Percentiles rank a stretch among this genome's conserved stretches.
These are phyloP conservation scores for Piloderma croceum DNA, from an alignment of 768 basidiomycete species.

Conservation along the genomic window DNA sequence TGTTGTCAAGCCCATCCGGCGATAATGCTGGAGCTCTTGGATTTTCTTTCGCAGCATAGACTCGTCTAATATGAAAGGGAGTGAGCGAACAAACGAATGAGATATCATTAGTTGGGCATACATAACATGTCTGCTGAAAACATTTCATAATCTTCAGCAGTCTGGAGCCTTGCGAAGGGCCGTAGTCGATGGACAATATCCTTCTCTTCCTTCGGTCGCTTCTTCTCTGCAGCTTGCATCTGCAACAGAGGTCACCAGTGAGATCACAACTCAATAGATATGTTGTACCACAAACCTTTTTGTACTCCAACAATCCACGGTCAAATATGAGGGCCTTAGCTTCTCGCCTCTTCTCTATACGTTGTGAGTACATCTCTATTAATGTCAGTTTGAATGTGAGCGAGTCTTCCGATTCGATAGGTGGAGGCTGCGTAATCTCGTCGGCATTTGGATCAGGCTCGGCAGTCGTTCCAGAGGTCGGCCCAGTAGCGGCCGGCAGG, in stretches of 20 bases:
- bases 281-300: constrained; percentile 60
- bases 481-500: no score
- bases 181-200: constrained; percentile 86
- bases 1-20: constrained; percentile 78
- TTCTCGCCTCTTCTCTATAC: constrained; percentile 79
- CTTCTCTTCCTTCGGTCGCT: constrained; percentile 83
- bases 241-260: constrained; percentile 28
- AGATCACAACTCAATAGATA: not conserved
- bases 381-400: constrained; percentile 83
- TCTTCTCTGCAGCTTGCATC: constrained; percentile 91
- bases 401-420: constrained; percentile 79
- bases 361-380: constrained; percentile 86
- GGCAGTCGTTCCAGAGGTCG: no score
- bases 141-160: constrained; percentile 84
- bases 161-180: constrained; percentile 87
- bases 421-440: constrained; percentile 70
- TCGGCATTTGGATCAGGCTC: constrained; percentile 53
- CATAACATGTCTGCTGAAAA: constrained; percentile 88
- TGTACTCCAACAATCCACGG: constrained; percentile 86
- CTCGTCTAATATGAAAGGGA: constrained; percentile 55
- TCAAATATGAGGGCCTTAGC: constrained; percentile 89
- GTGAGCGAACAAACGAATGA: not conserved
- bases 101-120: constrained; percentile 34
- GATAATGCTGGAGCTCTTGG: constrained; percentile 85
- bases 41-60: constrained; percentile 82